phyloP scores from a whole-genome alignment of 1,139 yeast species.

The Geotrichum citri-aurantii region DNA sequence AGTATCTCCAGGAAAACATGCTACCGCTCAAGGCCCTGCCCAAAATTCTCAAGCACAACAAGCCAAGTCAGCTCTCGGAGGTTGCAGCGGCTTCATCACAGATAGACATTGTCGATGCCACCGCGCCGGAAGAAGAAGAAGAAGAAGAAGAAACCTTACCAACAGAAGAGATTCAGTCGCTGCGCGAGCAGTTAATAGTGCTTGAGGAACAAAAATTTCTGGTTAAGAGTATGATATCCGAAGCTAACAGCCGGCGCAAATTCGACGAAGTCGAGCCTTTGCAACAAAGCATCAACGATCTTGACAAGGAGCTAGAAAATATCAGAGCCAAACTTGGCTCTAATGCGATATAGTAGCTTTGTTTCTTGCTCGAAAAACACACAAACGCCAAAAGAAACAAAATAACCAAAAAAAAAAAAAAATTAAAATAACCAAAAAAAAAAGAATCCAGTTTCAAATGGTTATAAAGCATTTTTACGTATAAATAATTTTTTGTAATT shows the following conservation, averaged over 20 bases:
- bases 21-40: conserved; percentile 50
- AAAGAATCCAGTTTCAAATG: too few relatives aligned
- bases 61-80: conserved; percentile 16
- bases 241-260: conserved; percentile 58
- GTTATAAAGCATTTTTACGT: too few relatives aligned
- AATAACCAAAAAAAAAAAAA: too few relatives aligned
- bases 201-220: conserved; percentile 76
- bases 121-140: conserved; percentile 16
- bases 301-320: conserved; percentile 47
- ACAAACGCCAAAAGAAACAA: neutral
- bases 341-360: conserved; percentile 43
- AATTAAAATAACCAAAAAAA: too few relatives aligned
- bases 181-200: conserved; percentile 76
- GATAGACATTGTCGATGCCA: neutral
- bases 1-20: conserved; percentile 50
- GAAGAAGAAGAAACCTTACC: conserved; percentile 17
- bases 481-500: too few relatives aligned
- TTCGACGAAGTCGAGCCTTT: conserved; percentile 72
- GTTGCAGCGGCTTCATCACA: conserved; percentile 7
- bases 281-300: conserved; percentile 53
- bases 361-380: neutral
- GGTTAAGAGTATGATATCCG: conserved; percentile 56
- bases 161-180: conserved; percentile 47
- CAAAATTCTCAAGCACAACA: conserved; percentile 34
- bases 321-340: conserved; percentile 58